Evolutionary conservation across 2,329 filamentous ascomycete species (phyloP), one percentile per base, ranked within the genome.

Genomic region (Pseudocercospora eumusae): DNA sequence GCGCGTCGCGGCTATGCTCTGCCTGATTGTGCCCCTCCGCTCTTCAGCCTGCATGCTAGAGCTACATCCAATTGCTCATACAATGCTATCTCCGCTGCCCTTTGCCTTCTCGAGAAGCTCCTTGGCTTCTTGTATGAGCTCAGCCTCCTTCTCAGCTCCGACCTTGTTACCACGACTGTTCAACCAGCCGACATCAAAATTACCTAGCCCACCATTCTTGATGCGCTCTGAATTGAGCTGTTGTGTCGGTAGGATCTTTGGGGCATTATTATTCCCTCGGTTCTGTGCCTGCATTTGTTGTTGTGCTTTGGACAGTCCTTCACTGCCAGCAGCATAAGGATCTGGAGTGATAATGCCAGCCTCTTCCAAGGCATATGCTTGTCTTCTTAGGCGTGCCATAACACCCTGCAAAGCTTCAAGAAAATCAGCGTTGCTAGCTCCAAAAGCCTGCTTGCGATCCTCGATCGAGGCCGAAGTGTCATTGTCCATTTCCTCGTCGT

Each of bases 111-210:
- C 81, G 44, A 90, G 73, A 64, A 89, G 82, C 50, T 76, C 77
- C 68, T 81, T 84, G 44, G 85, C 83, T 67, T 84, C 83, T 33
- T 80, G 82, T 86, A 93, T 89, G 49, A 96, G 78, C 77, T 97
- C 91, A 1, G 85, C 85, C 73, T 96, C 92, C 82, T 93, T 95
- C 66, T 91, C 89, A 70, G 88, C 85, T 60, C 91, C 91, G 21
- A 96, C 90, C 65, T 88, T 88, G 66, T 90, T 89, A 64, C 90
- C 91, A 61, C 91, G 84, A 70, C 91, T 93, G 74, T 97, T 98
- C 70, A 98, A 77, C 86, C 90, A 93, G 31, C 93, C 93, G 13
- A 96, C 88, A 73, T 97, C 93, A 57, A 97, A 80, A 79, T 77
- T 74, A 7, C 81, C 81, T 49, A 82, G 67, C 7, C 81, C 81